These are phyloP conservation scores for Colletotrichum sp. DNA, from an alignment of 2,329 filamentous ascomycete genomes.

Conservation along the genomic window DNA sequence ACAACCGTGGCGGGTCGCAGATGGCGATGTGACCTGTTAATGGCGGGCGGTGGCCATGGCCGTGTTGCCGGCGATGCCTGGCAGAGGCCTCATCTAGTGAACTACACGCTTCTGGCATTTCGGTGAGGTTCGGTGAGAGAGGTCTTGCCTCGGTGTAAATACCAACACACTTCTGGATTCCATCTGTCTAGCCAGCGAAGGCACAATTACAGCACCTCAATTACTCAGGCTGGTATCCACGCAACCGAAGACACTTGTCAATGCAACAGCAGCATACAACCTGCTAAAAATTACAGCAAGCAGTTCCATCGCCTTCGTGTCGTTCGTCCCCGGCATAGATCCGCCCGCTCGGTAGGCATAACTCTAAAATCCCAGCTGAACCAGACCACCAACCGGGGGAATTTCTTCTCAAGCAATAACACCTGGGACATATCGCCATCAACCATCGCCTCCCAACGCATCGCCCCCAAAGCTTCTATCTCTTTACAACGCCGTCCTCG, in stretches of 20 bases:
- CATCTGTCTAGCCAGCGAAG: too few species aligned
- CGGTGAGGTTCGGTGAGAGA: neutral
- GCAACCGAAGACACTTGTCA: neutral
- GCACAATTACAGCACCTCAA: neutral
- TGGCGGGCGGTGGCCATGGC: neutral
- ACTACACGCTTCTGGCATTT: fast-evolving
- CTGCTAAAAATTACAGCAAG: neutral
- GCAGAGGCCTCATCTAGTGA: neutral
- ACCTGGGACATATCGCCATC: neutral
- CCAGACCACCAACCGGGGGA: neutral
- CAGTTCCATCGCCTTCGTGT: neutral
- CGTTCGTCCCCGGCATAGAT: neutral
- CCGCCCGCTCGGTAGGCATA: neutral
- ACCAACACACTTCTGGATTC: neutral
- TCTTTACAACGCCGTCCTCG: neutral
- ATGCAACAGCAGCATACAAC: neutral
- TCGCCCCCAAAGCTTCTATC: neutral
- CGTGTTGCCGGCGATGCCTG: neutral
- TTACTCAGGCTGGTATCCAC: neutral
- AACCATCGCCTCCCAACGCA: neutral
- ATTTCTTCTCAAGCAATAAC: neutral
- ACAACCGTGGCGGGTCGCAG: neutral
- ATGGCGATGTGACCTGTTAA: neutral
- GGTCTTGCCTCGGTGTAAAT: neutral
- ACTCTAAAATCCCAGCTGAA: neutral